phyloP scores from a whole-genome alignment of 2,329 filamentous ascomycete species.

The Aureobasidium sp. region DNA sequence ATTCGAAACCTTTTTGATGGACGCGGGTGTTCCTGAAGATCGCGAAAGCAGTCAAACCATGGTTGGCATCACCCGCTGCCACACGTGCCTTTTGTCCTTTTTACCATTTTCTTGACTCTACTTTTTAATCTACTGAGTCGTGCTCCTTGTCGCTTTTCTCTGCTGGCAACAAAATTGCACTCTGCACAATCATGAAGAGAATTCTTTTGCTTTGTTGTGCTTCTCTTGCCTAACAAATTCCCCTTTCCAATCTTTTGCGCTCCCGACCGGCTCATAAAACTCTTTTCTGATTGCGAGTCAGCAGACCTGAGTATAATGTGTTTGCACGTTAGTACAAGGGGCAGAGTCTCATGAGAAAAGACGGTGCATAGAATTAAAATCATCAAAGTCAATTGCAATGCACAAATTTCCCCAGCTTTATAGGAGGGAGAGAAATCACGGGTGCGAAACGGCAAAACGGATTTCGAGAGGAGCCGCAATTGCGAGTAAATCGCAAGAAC shows the following conservation, averaged over 20 bases:
- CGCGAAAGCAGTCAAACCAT: background rate
- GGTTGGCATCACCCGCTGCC: background rate
- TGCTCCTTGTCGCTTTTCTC: background rate
- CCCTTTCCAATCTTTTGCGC: background rate
- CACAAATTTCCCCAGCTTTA: background rate
- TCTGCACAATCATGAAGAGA: background rate
- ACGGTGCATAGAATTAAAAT: background rate
- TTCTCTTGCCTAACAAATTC: background rate
- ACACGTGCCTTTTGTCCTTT: background rate
- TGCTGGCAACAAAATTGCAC: background rate
- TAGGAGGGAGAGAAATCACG: background rate
- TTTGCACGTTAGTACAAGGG: background rate
- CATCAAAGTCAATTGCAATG: no score
- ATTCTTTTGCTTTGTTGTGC: background rate
- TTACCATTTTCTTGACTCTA: background rate
- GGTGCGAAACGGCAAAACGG: background rate
- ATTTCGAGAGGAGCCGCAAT: background rate
- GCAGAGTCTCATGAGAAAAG: background rate
- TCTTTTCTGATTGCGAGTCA: background rate
- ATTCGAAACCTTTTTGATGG: background rate
- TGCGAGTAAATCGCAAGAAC: background rate
- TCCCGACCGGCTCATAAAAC: background rate
- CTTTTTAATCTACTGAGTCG: background rate
- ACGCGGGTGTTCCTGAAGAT: conserved; percentile 12
- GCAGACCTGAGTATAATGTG: no score